A percentile compares a stretch with the other conserved stretches of the same genome.
These are phyloP conservation scores for Heliosperma pusillum DNA, from an alignment of 148 eudicot species.

Conservation along the genomic window DNA sequence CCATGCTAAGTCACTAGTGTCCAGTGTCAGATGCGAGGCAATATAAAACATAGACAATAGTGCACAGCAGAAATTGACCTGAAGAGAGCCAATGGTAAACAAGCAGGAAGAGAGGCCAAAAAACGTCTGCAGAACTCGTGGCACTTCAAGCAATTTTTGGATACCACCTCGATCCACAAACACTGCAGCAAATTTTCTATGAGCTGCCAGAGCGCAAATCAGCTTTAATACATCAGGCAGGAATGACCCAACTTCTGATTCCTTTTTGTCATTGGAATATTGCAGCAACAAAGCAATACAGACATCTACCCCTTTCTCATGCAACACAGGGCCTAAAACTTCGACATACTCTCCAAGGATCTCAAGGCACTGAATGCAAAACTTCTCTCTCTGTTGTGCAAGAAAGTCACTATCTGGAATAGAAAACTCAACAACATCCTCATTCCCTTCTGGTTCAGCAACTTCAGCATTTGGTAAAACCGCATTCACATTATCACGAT, in stretches of 20 bases:
- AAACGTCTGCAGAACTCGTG: conserved; percentile 68
- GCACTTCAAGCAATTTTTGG: conserved; percentile 77
- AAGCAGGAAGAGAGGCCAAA: conserved; percentile 93
- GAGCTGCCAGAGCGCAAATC: conserved; percentile 91
- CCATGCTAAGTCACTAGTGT: neutral
- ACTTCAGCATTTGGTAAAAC: conserved; percentile 36
- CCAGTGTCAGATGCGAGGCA: neutral
- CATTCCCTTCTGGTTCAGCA: conserved; percentile 45
- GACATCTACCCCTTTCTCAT: conserved; percentile 96
- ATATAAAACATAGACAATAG: neutral
- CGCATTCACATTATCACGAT: conserved; percentile 29
- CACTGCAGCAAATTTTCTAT: conserved; percentile 80
- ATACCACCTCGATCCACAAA: conserved; percentile 98
- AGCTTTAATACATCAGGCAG: conserved; percentile 88
- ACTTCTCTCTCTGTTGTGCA: conserved; percentile 71
- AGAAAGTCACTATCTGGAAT: conserved; percentile 60
- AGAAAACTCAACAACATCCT: conserved; percentile 59
- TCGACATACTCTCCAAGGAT: conserved; percentile 93
- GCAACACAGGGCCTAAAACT: conserved; percentile 90
- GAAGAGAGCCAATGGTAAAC: conserved; percentile 91
- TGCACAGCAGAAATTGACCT: conserved; percentile 35
- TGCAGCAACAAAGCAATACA: conserved; percentile 67
- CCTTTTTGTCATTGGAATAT: conserved; percentile 52
- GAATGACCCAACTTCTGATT: conserved; percentile 39
- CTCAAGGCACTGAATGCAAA: conserved; percentile 86